Conservation (phyloP, 305 asterid genomes). For the Ilex paraguariensis region DNA sequence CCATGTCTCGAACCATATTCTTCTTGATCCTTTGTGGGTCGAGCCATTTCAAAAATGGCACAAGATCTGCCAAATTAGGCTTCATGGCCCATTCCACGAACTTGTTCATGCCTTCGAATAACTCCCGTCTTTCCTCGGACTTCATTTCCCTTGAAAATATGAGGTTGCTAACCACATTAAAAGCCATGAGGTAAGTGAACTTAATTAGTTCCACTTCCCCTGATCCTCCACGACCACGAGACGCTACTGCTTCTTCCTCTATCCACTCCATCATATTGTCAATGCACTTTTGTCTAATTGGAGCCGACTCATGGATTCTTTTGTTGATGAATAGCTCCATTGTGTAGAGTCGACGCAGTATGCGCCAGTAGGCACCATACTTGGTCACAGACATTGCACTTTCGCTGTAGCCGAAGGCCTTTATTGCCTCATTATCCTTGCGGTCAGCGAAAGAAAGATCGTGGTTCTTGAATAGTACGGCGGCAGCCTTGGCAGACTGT, state of each 20-base stretch:
- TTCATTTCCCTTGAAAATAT: conserved; percentile 33
- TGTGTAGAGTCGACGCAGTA: conserved; percentile 40
- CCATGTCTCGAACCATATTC: conserved; percentile 14
- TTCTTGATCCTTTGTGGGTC: too few relatives aligned
- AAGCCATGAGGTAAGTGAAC: conserved; percentile 14
- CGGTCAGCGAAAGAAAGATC: too few relatives aligned
- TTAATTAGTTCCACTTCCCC: too few relatives aligned
- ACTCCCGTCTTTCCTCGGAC: too few relatives aligned
- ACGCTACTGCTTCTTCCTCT: too few relatives aligned
- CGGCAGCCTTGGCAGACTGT: conserved; percentile 12
- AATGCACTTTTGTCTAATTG: neutral
- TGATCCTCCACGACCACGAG: too few relatives aligned
- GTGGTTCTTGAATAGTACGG: too few relatives aligned
- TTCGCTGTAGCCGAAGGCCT: conserved; percentile 28
- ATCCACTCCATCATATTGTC: too few relatives aligned
- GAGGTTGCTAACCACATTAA: conserved; percentile 43
- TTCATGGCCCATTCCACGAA: too few relatives aligned
- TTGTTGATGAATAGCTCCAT: conserved; percentile 46
- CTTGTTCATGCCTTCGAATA: too few relatives aligned
- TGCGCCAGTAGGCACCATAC: conserved; percentile 42
- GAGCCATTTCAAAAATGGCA: too few relatives aligned
- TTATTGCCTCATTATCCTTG: conserved; percentile 5
- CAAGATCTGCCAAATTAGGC: too few relatives aligned
- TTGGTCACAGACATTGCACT: conserved; percentile 33
- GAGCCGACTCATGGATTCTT: conserved; percentile 41